phyloP scores from a whole-genome alignment of 2,329 filamentous ascomycete genomes.

The Alternaria infectoria region DNA sequence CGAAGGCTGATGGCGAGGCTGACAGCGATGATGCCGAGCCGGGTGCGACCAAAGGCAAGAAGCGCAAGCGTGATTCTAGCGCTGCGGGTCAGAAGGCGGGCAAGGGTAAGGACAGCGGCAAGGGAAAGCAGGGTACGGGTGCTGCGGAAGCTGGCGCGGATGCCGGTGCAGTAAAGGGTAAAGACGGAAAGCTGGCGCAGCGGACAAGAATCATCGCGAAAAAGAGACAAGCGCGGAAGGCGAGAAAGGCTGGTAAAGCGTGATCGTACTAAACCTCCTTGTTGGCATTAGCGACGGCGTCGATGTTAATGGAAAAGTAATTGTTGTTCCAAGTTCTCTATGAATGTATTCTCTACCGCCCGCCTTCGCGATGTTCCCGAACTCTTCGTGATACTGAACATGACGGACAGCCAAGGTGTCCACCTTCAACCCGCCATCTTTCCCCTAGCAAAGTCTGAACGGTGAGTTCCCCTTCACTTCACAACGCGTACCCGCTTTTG shows the following conservation, averaged over 20 bases:
- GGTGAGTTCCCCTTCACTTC: neutral
- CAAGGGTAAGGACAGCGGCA: conserved; percentile 21
- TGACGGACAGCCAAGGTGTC: neutral
- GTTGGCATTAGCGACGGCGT: conserved; percentile 22
- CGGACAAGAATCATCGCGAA: conserved; percentile 81
- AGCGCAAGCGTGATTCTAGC: conserved; percentile 48
- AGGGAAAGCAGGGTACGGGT: conserved; percentile 24
- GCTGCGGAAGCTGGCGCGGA: conserved; percentile 21
- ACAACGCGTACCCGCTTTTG: neutral
- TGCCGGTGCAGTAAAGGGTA: conserved; percentile 15
- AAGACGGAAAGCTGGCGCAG: conserved; percentile 61
- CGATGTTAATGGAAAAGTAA: conserved; percentile 2
- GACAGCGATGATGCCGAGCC: conserved; percentile 16
- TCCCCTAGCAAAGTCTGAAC: neutral
- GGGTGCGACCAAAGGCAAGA: conserved; percentile 34
- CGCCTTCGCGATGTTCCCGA: neutral
- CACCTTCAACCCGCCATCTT: neutral
- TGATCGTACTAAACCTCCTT: conserved; percentile 7
- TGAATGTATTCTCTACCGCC: neutral
- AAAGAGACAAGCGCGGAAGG: conserved; percentile 76
- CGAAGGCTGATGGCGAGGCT: conserved; percentile 21
- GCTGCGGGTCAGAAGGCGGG: conserved; percentile 5
- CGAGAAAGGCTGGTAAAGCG: conserved; percentile 64
- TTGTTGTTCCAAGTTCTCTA: neutral
- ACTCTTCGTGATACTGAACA: neutral